Evolutionary conservation across 257 asterid species (phyloP), one percentile per base, ranked within the genome.

Genomic region (Capsicum chinense): DNA sequence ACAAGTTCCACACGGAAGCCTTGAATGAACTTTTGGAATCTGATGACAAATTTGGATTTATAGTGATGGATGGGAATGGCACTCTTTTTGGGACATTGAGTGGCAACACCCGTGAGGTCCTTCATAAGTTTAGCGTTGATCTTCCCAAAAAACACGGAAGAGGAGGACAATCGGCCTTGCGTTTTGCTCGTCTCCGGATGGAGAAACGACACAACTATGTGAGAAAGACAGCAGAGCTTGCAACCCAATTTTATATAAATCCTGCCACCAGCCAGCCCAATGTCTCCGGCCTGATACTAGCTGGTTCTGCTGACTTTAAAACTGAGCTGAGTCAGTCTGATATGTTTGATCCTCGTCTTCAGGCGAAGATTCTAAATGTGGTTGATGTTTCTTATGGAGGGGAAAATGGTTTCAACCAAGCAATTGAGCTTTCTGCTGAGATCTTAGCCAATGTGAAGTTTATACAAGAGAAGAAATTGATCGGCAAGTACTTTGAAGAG

Each of bases 51-150:
- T 84, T 73, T 84, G 86, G 86, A 57, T 84, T 84, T 76, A 84
- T 84, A 19, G 83, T 84, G 68, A 84, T 84, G 86, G 86, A 84
- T 52, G 86, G 86, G 73, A 84, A 84, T 84, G 86, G 86, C 2
- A 83, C 86, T 19, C 83, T 83, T 47, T 83, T 83, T 76, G 86
- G 86, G 50, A 83, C 86, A 58, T 74, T 83, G 44, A 83, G 83
- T 47, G 86, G 86, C 15, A 83, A 83, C 37, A 60, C 86, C 9
- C 81, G 86, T 0, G 86, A 83, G 76, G 86, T 83, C 56, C 86
- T 83, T 74, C 86, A 83, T 67, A 83, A 83, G 12, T 83, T 83
- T 47, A 54, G 74, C 9, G 86, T 83, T 11, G 86, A 83, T 67
- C 76, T 83, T 67, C 86, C 86, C 11, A 83, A 83, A 56, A 83